Evolutionary conservation across 768 basidiomycete genomes (phyloP).

Genomic region (Paxillus ammoniavirescens): DNA sequence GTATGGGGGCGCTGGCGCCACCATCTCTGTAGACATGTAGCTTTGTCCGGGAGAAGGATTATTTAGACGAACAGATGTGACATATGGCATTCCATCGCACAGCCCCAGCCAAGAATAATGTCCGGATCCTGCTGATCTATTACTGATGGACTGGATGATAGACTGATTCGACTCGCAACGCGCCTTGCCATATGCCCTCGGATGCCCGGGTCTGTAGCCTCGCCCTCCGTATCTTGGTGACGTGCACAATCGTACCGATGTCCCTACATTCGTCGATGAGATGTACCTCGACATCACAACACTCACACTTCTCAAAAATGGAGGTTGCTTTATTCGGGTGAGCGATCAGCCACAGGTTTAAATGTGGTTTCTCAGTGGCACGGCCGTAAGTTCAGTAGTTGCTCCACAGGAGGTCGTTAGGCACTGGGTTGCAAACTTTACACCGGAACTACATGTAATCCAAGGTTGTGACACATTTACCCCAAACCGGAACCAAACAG

Average conservation of each 20-base stretch:
- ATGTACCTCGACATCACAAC: not conserved
- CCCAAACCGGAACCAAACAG: too few relatives aligned
- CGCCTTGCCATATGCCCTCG: constrained; percentile 2
- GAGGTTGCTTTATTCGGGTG: not conserved
- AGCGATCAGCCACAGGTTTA: not conserved
- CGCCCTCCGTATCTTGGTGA: too few relatives aligned
- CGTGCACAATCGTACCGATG: not conserved
- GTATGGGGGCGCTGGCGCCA: not conserved
- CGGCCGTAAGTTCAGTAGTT: not conserved
- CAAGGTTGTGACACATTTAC: too few relatives aligned
- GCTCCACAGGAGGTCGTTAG: not conserved
- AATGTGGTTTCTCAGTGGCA: too few relatives aligned
- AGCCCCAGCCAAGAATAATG: not conserved
- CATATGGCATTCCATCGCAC: not conserved
- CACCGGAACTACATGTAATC: too few relatives aligned
- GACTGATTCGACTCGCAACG: not conserved
- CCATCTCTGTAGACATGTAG: not conserved
- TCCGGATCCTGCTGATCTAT: not conserved
- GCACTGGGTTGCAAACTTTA: too few relatives aligned
- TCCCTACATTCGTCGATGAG: not conserved
- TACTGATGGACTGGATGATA: not conserved
- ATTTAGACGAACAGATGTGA: not conserved
- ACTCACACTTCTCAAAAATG: not conserved
- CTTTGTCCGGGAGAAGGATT: not conserved
- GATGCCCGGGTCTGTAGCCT: not conserved